Evolutionary conservation across 495 filamentous ascomycete genomes (phyloP).

Genomic region (Clohesyomyces aquaticus): DNA sequence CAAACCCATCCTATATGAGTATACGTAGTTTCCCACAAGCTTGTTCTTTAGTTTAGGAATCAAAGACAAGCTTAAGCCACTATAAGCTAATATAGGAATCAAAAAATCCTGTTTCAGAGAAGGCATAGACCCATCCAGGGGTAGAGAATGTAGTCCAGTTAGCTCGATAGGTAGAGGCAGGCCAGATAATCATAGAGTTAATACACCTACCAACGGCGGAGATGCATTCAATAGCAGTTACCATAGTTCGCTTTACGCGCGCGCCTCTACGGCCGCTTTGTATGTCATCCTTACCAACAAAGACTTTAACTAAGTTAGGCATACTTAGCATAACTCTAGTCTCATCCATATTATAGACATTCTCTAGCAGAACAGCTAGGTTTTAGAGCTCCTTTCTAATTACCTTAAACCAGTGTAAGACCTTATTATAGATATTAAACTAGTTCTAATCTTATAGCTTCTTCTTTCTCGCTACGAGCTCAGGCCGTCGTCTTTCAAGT

Average conservation of each 20-base stretch:
- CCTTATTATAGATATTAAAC: constrained; percentile 47
- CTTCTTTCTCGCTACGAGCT: constrained; percentile 35
- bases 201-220: constrained; percentile 42
- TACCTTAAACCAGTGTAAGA: constrained; percentile 49
- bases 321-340: too few species aligned
- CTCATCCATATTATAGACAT: too few species aligned
- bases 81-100: constrained; percentile 47
- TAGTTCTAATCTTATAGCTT: constrained; percentile 38
- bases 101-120: constrained; percentile 44
- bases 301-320: constrained; percentile 47
- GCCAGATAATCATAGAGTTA: constrained; percentile 47
- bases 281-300: constrained; percentile 44
- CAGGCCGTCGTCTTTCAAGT: constrained; percentile 41
- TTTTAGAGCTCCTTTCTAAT: too few species aligned
- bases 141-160: background rate
- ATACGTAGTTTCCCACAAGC: too few species aligned
- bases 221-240: constrained; percentile 44
- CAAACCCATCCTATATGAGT: too few species aligned
- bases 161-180: constrained; percentile 38
- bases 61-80: too few species aligned
- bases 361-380: too few species aligned
- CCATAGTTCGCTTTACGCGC: constrained; percentile 36
- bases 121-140: constrained; percentile 43
- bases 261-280: too few species aligned
- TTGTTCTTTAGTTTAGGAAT: too few species aligned